Evolutionary conservation across 108 stramenopile species (phyloP).

Genomic region (Conticribra weissflogii): DNA sequence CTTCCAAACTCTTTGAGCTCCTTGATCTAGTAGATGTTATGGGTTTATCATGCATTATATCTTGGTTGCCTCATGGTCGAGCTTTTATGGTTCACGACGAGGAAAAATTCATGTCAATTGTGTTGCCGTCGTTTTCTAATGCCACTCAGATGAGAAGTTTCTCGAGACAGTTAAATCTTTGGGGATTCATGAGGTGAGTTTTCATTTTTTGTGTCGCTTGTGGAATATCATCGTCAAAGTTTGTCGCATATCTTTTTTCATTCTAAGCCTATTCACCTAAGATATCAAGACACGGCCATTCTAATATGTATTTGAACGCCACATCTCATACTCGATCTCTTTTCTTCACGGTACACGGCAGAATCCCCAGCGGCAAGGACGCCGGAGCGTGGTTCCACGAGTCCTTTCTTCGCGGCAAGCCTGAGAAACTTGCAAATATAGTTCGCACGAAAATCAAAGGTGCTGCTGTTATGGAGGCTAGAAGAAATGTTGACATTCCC

Average conservation of each 20-base stretch:
- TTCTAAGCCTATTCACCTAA: not conserved
- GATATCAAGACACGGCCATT: too few relatives aligned
- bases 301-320: too few relatives aligned
- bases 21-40: not conserved
- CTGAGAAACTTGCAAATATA: conserved; percentile 1
- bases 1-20: conserved; percentile 6
- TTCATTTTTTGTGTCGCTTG: not conserved
- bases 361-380: conserved; percentile 1
- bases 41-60: not conserved
- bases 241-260: not conserved
- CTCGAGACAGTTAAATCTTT: conserved; percentile 12
- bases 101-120: conserved; percentile 50
- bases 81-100: conserved; percentile 56
- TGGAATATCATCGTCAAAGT: not conserved
- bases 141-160: conserved; percentile 49
- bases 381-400: conserved; percentile 22
- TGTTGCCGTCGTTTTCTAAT: conserved; percentile 59
- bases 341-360: not conserved
- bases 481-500: not conserved
- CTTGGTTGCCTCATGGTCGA: conserved; percentile 65
- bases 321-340: not conserved
- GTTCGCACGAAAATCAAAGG: conserved; percentile 2
- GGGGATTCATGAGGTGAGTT: conserved; percentile 14
- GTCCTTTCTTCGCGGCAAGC: conserved; percentile 10
- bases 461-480: too few relatives aligned